These are phyloP conservation scores for Dicorynia guianensis DNA, from an alignment of 306 rosid species.

Conservation along the genomic window DNA sequence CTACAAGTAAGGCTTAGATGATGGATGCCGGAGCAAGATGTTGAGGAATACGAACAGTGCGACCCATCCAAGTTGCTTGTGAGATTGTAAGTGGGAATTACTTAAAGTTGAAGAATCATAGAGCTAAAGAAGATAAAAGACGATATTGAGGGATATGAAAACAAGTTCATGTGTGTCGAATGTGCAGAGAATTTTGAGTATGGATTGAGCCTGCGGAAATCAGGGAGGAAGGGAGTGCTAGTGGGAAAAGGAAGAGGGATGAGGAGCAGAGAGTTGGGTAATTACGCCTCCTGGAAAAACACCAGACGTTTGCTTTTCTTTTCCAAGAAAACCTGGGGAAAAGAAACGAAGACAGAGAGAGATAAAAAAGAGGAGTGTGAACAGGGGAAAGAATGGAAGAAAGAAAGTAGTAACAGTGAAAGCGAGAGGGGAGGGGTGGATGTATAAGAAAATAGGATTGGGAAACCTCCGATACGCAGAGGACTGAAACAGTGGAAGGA, in stretches of 20 bases:
- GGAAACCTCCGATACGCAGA: not conserved
- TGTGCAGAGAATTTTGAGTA: not conserved
- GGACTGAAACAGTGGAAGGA: not conserved
- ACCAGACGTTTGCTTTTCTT: constrained; percentile 8
- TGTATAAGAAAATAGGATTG: not conserved
- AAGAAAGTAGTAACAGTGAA: not conserved
- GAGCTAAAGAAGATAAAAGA: not conserved
- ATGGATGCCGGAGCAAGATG: too few relatives aligned
- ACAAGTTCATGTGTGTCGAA: not conserved
- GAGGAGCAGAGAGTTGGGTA: not conserved
- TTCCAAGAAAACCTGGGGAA: constrained; percentile 29
- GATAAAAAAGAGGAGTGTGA: not conserved
- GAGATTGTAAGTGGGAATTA: not conserved
- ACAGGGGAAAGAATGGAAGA: not conserved
- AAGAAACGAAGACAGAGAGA: not conserved
- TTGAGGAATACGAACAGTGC: not conserved
- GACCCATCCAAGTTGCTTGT: not conserved
- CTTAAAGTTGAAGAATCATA: constrained; percentile 14
- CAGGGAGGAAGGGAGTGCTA: not conserved
- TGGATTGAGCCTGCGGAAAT: not conserved
- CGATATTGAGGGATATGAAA: not conserved
- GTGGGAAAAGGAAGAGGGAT: not conserved
- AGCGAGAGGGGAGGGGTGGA: not conserved
- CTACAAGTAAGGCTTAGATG: too few relatives aligned
- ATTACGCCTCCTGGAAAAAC: not conserved